phyloP scores from a whole-genome alignment of 345 rosid genomes.

The Lepidium aucheri region DNA sequence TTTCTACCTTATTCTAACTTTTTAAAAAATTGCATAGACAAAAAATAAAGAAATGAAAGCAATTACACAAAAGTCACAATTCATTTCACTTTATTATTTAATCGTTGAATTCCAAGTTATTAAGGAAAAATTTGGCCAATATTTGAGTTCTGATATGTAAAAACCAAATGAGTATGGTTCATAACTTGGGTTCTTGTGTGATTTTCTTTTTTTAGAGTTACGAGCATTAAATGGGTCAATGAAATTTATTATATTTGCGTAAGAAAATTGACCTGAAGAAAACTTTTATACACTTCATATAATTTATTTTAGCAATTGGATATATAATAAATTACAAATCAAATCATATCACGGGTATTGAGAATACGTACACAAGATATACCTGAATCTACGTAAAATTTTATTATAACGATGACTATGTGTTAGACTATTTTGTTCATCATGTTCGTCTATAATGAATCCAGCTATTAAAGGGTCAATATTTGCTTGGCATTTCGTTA shows the following conservation, averaged over 20 bases:
- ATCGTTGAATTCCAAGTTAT: too few species aligned
- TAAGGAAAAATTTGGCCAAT: too few species aligned
- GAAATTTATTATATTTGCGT: not conserved
- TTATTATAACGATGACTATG: not conserved
- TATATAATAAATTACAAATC: not conserved
- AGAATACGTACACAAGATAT: constrained; percentile 23
- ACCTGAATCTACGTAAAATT: constrained; percentile 23
- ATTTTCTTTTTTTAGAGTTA: not conserved
- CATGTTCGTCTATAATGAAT: not conserved
- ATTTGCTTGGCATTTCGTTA: not conserved
- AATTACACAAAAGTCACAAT: not conserved
- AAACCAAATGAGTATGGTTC: not conserved
- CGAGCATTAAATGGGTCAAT: constrained; percentile 3
- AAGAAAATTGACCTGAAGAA: not conserved
- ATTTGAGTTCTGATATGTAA: not conserved
- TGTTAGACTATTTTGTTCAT: not conserved
- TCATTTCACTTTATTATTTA: not conserved
- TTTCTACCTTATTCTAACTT: not conserved
- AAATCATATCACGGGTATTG: constrained; percentile 4
- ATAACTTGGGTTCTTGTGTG: not conserved
- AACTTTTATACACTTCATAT: not conserved
- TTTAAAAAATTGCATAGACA: too few species aligned
- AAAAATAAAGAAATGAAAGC: not conserved
- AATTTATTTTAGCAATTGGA: not conserved
- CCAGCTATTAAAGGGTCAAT: constrained; percentile 13